phyloP scores from a whole-genome alignment of 768 basidiomycete genomes.

The Botryobasidium botryosum region DNA sequence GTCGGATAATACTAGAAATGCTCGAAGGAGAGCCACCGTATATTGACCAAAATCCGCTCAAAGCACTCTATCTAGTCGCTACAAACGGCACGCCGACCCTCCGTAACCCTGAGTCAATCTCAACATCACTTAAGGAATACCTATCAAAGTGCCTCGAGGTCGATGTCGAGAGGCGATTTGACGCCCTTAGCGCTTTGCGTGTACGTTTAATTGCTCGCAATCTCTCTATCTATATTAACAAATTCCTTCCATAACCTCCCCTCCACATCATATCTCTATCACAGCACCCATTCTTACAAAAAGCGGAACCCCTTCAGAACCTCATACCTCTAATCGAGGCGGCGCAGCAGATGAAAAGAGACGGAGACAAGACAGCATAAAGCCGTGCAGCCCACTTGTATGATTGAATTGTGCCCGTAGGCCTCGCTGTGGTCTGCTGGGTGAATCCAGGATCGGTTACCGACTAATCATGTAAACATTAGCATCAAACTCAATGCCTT shows the following conservation, averaged over 20 bases:
- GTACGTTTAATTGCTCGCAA: neutral
- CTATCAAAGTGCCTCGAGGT: slow-evolving; percentile 80
- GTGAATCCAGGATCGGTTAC: too few species aligned
- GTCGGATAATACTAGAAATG: too few species aligned
- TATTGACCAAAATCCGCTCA: slow-evolving; percentile 88
- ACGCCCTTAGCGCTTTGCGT: slow-evolving; percentile 66
- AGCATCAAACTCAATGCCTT: too few species aligned
- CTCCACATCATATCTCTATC: neutral
- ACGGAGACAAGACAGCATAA: too few species aligned
- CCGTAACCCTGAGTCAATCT: slow-evolving; percentile 69
- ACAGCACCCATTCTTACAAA: slow-evolving; percentile 77
- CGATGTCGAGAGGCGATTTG: slow-evolving; percentile 85
- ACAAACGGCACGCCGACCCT: slow-evolving; percentile 96
- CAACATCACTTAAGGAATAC: slow-evolving; percentile 74
- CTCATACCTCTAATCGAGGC: slow-evolving; percentile 84
- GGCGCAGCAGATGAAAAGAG: too few species aligned
- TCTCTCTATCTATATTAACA: neutral
- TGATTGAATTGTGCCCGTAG: too few species aligned
- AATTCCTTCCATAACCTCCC: too few species aligned
- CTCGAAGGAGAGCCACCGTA: slow-evolving; percentile 97
- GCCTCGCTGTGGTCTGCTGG: too few species aligned
- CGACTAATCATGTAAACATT: too few species aligned
- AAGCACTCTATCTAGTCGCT: slow-evolving; percentile 93
- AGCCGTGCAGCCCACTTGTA: too few species aligned
- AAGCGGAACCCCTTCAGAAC: slow-evolving; percentile 73